Base-by-base conservation (phyloP, 1,139 yeast genomes). In the Citeromyces hawaiiensis region DNA sequence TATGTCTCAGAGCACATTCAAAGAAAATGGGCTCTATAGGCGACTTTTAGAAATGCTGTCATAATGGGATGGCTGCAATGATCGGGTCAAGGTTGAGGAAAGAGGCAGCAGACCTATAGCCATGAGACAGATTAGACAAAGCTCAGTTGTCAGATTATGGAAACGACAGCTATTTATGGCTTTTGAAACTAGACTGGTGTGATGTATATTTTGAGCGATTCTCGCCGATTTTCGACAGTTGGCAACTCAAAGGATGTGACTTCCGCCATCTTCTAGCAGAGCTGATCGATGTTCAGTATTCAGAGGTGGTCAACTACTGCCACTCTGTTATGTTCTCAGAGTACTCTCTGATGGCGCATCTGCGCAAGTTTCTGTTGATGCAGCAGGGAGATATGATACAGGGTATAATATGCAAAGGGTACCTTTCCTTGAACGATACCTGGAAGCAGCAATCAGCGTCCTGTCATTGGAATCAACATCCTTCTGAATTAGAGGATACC, bases 361-460 rank as follows among this genome's bases (percentile, higher is more conserved):
- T 88, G 10, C 54, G 55, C 8, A 79, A 72, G 47, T 76, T 82
- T 44, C 62, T 87, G 47, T 58, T 91, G 37, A 75, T 85, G 65
- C 76, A 78, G 10, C 75, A 72, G 41, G 86, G 87, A 18, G 96
- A 88, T 51, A 82, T 91, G 48, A 76, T 83, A 9, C 79, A 83
- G 40, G 52, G 74, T 1, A 57, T 91, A 8, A 69, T 86, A 29
- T 55, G 61, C 16, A 72, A 73, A 38, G 85, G 91, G 0, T 56
- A 63, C 3, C 61, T 64, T 0, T 49, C 76, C 5, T 65, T 88
- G 40, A 69, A 66, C 43, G 74, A 73, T n/a, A n/a, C 32, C 32
- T n/a, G 9, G 13, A 14, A 4, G 32, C 13, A 29, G 32, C 32
- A 10, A n/a, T n/a, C 13, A 29, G 9, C 7, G 21, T 19, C 7